Percentiles rank a stretch among this genome's conserved stretches.
Conservation (phyloP, 192 early-diverging fungal species). For the Jimgerdemannia lactiflua region DNA sequence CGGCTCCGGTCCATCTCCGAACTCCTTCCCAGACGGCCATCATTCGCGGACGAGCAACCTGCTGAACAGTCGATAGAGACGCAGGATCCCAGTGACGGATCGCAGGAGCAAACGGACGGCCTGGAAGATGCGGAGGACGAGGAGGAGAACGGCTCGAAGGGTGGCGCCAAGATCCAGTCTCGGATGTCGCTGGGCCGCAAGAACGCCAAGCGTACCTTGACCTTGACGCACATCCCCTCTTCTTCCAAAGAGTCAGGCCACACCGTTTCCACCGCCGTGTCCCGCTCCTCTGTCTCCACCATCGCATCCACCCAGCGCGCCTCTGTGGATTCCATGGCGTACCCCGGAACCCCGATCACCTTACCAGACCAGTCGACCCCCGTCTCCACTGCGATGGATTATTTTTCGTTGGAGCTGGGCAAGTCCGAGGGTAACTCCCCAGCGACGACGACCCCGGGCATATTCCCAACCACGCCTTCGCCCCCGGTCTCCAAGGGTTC, state of each 20-base stretch:
- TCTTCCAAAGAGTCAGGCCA: background rate
- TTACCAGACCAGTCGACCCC: background rate
- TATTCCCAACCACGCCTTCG: background rate
- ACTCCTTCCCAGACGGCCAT: background rate
- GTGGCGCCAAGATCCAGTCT: background rate
- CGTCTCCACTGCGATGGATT: background rate
- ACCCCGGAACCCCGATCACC: background rate
- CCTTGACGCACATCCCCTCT: too few relatives aligned
- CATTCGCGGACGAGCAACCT: background rate
- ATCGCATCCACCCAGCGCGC: background rate
- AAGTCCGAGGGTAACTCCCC: too few relatives aligned
- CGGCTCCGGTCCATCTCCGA: background rate
- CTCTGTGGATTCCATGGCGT: background rate
- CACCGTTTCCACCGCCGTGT: background rate
- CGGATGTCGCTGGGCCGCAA: background rate
- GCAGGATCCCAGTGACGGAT: background rate
- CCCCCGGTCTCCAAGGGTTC: background rate
- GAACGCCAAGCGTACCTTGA: background rate
- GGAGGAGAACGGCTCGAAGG: background rate
- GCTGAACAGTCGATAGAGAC: background rate
- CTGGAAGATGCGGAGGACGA: background rate
- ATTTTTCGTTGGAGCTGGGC: background rate
- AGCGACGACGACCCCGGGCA: too few relatives aligned
- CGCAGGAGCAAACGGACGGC: background rate
- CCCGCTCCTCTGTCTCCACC: constrained; percentile 12